These are phyloP conservation scores for Fusarium liriodendri DNA, from an alignment of 2,329 filamentous ascomycete genomes.

Conservation along the genomic window DNA sequence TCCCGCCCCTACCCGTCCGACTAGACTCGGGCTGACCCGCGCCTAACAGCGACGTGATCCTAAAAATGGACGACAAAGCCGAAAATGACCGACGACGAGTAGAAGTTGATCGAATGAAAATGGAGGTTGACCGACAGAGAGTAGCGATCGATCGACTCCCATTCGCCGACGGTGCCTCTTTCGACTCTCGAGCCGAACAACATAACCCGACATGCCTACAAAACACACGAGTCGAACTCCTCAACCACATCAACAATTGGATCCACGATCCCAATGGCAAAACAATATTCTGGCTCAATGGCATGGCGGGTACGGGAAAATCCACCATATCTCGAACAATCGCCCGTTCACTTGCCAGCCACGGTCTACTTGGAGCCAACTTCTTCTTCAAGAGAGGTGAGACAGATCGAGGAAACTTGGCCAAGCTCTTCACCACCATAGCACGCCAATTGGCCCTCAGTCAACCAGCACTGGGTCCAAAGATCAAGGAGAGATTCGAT, in stretches of 20 bases:
- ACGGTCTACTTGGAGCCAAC: neutral
- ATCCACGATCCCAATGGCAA: neutral
- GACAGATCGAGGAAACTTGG: neutral
- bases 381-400: neutral
- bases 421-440: neutral
- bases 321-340: neutral
- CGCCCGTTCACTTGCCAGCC: neutral
- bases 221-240: conserved; percentile 47
- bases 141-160: conserved; percentile 13
- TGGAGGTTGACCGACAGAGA: neutral
- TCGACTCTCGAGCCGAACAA: conserved; percentile 50
- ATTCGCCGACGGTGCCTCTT: conserved; percentile 42
- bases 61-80: neutral
- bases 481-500: neutral
- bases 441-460: neutral
- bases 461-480: neutral
- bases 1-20: too few species aligned
- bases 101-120: neutral
- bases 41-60: neutral
- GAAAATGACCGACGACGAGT: neutral
- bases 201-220: conserved; percentile 47
- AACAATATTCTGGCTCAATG: conserved; percentile 6
- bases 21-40: neutral
- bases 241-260: conserved; percentile 28
- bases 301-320: conserved; percentile 7